A percentile compares a stretch with the other conserved stretches of the same genome.
Conservation (phyloP, 2,329 filamentous ascomycete species). For the Trichoderma koningii region DNA sequence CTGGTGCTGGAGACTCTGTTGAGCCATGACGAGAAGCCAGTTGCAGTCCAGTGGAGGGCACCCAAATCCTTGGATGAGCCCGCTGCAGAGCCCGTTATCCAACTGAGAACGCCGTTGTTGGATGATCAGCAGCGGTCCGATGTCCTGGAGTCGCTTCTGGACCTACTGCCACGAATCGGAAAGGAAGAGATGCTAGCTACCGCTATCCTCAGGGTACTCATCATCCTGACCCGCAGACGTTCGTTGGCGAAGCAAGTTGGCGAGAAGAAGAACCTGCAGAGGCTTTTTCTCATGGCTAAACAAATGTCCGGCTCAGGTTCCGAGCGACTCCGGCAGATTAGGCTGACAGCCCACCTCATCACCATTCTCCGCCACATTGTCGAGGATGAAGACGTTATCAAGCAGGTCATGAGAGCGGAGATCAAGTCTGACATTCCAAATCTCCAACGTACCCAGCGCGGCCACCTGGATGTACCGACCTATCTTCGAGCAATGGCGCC, state of each 20-base stretch:
- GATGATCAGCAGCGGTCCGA: constrained; percentile 65
- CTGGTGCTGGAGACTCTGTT: constrained; percentile 87
- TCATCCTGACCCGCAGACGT: constrained; percentile 82
- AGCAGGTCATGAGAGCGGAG: constrained; percentile 88
- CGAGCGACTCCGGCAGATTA: constrained; percentile 64
- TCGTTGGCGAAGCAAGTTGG: constrained; percentile 74
- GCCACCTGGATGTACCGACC: constrained; percentile 64
- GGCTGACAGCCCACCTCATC: constrained; percentile 67
- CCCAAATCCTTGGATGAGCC: constrained; percentile 54
- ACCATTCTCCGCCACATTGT: constrained; percentile 88
- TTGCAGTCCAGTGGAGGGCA: constrained; percentile 69
- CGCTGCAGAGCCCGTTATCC: constrained; percentile 58
- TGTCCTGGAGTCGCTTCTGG: constrained; percentile 76
- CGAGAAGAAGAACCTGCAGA: constrained; percentile 85
- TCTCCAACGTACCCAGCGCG: constrained; percentile 51
- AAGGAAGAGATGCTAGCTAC: constrained; percentile 85
- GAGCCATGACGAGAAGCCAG: constrained; percentile 83
- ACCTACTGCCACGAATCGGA: constrained; percentile 80
- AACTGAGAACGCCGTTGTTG: constrained; percentile 59
- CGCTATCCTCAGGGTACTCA: constrained; percentile 78
- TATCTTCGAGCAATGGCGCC: constrained; percentile 80
- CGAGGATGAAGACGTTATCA: constrained; percentile 88
- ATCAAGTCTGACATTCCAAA: constrained; percentile 77
- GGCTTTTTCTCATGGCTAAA: constrained; percentile 92
- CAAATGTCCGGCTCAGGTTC: constrained; percentile 81